Conservation (phyloP, 148 eudicot genomes). For the Dianthus caryophyllus region DNA sequence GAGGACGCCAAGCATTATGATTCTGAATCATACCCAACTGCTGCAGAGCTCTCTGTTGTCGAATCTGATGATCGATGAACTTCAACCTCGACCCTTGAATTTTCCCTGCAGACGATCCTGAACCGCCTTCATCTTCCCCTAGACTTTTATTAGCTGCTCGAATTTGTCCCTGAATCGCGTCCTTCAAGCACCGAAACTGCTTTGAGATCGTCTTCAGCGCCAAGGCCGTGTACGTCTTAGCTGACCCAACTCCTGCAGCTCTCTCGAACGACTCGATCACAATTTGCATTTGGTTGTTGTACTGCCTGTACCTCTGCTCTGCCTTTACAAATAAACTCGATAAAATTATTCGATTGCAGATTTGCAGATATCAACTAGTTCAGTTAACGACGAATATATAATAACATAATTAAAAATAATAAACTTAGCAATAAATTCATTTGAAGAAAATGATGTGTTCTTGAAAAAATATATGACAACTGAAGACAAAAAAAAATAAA, state of each 20-base stretch:
- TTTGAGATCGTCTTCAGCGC: slow-evolving; percentile 74
- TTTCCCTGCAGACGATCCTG: slow-evolving; percentile 36
- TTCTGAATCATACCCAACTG: slow-evolving; percentile 80
- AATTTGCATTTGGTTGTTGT: slow-evolving; percentile 79
- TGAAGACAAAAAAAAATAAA: slow-evolving; percentile 3
- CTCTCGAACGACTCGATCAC: slow-evolving; percentile 69
- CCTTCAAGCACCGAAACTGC: slow-evolving; percentile 73
- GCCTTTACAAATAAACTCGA: slow-evolving; percentile 34
- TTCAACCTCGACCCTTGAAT: slow-evolving; percentile 63
- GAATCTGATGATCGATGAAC: slow-evolving; percentile 66
- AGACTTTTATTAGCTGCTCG: slow-evolving; percentile 49
- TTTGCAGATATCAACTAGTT: too few species aligned
- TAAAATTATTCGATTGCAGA: too few species aligned
- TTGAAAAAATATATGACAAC: slow-evolving; percentile 15
- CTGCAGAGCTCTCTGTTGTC: slow-evolving; percentile 69
- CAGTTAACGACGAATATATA: too few species aligned
- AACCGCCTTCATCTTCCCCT: slow-evolving; percentile 48
- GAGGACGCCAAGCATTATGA: slow-evolving; percentile 87
- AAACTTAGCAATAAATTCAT: neutral
- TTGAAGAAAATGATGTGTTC: neutral
- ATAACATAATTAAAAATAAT: neutral
- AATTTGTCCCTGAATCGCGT: slow-evolving; percentile 55
- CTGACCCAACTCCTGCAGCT: slow-evolving; percentile 67
- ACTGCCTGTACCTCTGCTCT: slow-evolving; percentile 78
- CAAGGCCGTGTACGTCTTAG: slow-evolving; percentile 70